Evolutionary conservation across 2,329 filamentous ascomycete genomes (phyloP).

Genomic region (Juglanconis oblonga): DNA sequence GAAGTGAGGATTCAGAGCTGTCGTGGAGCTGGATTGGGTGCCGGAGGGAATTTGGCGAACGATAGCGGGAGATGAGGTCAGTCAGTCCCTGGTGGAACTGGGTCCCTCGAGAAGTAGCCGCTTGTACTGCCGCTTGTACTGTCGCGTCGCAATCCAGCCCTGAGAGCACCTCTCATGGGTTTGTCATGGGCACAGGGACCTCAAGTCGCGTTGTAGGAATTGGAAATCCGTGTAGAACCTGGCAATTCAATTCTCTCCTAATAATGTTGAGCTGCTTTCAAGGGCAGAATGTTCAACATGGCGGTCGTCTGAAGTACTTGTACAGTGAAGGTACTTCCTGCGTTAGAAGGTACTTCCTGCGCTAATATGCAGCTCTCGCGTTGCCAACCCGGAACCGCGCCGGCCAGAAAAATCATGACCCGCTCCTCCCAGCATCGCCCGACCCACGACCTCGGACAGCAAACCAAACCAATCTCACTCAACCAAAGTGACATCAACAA

Average conservation of each 20-base stretch:
- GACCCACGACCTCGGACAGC: not conserved
- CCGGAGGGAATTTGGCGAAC: not conserved
- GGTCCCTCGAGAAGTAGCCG: not conserved
- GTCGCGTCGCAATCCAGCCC: not conserved
- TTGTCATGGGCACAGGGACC: too few relatives aligned
- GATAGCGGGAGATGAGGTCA: slow-evolving; percentile 12
- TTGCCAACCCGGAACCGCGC: not conserved
- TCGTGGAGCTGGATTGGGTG: not conserved
- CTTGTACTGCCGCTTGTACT: not conserved
- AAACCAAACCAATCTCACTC: not conserved
- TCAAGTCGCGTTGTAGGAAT: too few relatives aligned
- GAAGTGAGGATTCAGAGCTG: not conserved
- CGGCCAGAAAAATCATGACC: slow-evolving; percentile 13
- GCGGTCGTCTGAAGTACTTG: too few relatives aligned
- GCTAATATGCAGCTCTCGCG: too few relatives aligned
- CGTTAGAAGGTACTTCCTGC: too few relatives aligned
- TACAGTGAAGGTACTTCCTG: too few relatives aligned
- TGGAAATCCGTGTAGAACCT: too few relatives aligned
- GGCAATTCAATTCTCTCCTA: too few relatives aligned
- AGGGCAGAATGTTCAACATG: too few relatives aligned
- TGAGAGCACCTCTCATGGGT: not conserved
- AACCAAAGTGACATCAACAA: not conserved
- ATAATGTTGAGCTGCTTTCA: too few relatives aligned
- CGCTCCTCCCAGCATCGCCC: not conserved
- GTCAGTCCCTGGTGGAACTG: not conserved